phyloP scores from a whole-genome alignment of 768 basidiomycete species.

The Auriscalpium vulgare region DNA sequence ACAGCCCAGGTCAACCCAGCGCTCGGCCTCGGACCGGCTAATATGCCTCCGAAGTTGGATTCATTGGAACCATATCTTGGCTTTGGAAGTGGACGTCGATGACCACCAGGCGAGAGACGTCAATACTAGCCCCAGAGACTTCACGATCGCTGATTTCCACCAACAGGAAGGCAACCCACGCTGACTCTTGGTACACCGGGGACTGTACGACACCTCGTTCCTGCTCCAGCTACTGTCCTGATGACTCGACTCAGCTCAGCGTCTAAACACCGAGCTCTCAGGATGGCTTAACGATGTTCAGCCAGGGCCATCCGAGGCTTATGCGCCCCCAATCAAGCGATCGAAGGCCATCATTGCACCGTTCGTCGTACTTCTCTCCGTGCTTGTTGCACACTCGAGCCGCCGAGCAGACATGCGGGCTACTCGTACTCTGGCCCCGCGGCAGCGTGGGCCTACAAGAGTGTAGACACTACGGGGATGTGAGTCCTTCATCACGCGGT shows the following conservation, averaged over 20 bases:
- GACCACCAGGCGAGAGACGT: too few relatives aligned
- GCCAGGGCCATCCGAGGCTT: constrained; percentile 34
- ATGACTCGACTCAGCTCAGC: constrained; percentile 32
- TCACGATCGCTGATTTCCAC: too few relatives aligned
- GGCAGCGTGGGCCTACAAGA: constrained; percentile 94
- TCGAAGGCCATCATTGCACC: constrained; percentile 92
- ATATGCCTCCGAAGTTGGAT: too few relatives aligned
- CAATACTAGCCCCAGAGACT: too few relatives aligned
- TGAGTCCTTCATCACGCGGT: constrained; percentile 26
- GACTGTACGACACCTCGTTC: constrained; percentile 31
- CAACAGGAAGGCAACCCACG: constrained; percentile 66
- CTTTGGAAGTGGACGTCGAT: too few relatives aligned
- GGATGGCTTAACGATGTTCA: constrained; percentile 57
- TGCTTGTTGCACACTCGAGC: neutral
- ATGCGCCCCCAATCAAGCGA: constrained; percentile 58
- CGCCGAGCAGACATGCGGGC: constrained; percentile 73
- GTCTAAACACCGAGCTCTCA: constrained; percentile 55
- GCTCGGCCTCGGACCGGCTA: too few relatives aligned
- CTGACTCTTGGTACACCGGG: constrained; percentile 82
- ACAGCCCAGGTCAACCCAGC: too few relatives aligned
- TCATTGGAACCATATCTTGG: too few relatives aligned
- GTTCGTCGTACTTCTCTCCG: constrained; percentile 38
- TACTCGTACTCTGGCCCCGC: constrained; percentile 91
- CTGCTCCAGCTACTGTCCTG: neutral
- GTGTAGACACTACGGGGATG: constrained; percentile 78